Base-by-base conservation (phyloP, 2,329 filamentous ascomycete genomes). In the Aspergillus fumigatiaffinis region DNA sequence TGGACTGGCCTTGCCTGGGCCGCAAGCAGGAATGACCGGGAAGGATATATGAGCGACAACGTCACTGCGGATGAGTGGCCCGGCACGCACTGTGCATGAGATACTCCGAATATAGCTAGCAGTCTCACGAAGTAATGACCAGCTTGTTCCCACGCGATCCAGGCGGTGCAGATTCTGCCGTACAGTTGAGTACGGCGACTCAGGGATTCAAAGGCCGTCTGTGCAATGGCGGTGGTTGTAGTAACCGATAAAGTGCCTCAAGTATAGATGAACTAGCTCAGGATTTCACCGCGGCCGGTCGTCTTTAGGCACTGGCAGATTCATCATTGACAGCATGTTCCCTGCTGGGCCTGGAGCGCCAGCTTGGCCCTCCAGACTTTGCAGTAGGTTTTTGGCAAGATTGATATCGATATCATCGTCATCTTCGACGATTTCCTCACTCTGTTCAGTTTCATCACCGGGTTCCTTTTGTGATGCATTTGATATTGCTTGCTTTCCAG, bases 291-390 rank as follows among this genome's bases (percentile, higher is more conserved):
- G 59, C 28, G 28, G 28, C 51, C 72, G 72, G 56, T 93, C 91
- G 67, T 96, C 91, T 58, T 89, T 82, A 0, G 93, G 93, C 58
- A 97, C 79, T 44, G 84, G 82, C 63, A 97, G 79, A 0, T 92
- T 92, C 87, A 97, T 89, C 76, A 95, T 83, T 6, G 87, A 88
- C 67, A 99, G 82, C 59, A 99, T 78, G 70, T 97, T 97, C 0
- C 92, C 87, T 2, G 90, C 89, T 0, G 94, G 94, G 0, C 94
- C 94, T 32, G 91, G 82, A 79, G 89, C 84, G 12, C 94, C 94
- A 20, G 81, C 91, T 72, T 97, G 93, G 17, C 90, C 88, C 70
- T 96, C 95, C 75, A 99, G 92, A 66, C 91, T 93, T 72, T 97
- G 91, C 1, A 99, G 79, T 54, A 99, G 79, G 68, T 97, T 97